Base-by-base conservation (phyloP, 371 early-diverging fungal genomes). In the Blyttiomyces sp. region DNA sequence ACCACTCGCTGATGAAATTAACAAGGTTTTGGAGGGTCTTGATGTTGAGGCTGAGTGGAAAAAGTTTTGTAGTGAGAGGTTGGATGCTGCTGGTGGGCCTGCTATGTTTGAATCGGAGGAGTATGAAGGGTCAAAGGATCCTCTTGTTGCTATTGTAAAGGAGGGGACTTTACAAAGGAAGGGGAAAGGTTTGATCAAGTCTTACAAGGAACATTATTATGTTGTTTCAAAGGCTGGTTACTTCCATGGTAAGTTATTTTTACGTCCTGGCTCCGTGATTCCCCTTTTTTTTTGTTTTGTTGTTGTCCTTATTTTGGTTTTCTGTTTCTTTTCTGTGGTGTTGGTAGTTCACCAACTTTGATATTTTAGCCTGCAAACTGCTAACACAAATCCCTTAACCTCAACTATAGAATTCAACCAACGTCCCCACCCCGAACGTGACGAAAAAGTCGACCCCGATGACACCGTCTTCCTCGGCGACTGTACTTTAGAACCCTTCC, bases 161-260 rank as follows among this genome's bases (percentile, higher is more conserved):
- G 65, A 64, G 34, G 69, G 69, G n/a, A 36, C 42, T 17, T n/a
- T 69, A 43, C 49, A 45, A 30, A 44, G 69, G 9, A 60, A 63
- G 48, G 35, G 34, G 43, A 69, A 64, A 48, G 62, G 61, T 19
- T 30, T 64, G 30, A 57, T 64, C 46, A 60, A 69, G 50, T 19
- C 43, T 19, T 69, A 64, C 64, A 60, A 64, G 54, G 69, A 69
- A 54, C 35, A 36, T 34, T 69, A 64, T 49, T 69, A 64, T 44
- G 19, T 49, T 44, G 49, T 64, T n/a, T 57, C 64, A 16, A 54
- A 56, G 28, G 63, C 57, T 27, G 64, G 71, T 13, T 66, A 63
- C 57, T 9, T 66, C 36, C 63, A 66, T 32, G 64, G 54, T 54
- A 16, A 5, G 54, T 54, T 34, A 27, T 11, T 23, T 13, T 27